Percentiles rank a stretch among this genome's conserved stretches.
Conservation (phyloP, 305 asterid genomes). For the Lippia alba region DNA sequence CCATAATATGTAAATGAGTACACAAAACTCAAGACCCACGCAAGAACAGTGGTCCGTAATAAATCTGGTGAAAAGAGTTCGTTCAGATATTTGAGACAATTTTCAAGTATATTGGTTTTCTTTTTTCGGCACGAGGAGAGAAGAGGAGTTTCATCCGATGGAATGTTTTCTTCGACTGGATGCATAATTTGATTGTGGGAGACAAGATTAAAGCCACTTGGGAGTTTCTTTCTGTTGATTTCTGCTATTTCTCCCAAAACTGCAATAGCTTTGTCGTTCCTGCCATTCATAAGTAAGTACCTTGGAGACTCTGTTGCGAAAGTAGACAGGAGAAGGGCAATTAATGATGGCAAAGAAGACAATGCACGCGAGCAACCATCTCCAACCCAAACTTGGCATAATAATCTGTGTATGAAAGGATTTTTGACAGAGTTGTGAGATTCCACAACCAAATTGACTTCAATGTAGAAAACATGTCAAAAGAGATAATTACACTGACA, state of each 20-base stretch:
- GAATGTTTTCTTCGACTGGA: constrained; percentile 33
- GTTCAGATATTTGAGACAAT: not conserved
- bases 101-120: not conserved
- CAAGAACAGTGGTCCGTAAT: constrained; percentile 51
- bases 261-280: constrained; percentile 40
- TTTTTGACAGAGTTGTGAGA: not conserved
- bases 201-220: constrained; percentile 42
- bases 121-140: constrained; percentile 30
- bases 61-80: constrained; percentile 44
- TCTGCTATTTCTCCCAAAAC: constrained; percentile 44
- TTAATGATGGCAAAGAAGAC: constrained; percentile 40
- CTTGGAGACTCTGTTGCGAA: constrained; percentile 59
- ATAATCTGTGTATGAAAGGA: constrained; percentile 38
- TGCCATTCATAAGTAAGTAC: constrained; percentile 50
- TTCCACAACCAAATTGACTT: not conserved
- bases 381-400: constrained; percentile 61
- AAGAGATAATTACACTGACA: no score
- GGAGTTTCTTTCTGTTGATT: constrained; percentile 45
- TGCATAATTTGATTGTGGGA: constrained; percentile 27
- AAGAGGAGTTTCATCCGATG: constrained; percentile 25
- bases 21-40: constrained; percentile 59
- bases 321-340: constrained; percentile 41
- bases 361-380: constrained; percentile 56
- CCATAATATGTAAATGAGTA: constrained; percentile 69
- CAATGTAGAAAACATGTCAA: not conserved